Evolutionary conservation across 352 stramenopile species (phyloP), one percentile per base, ranked within the genome.

Genomic region (Lagenidium sp.): DNA sequence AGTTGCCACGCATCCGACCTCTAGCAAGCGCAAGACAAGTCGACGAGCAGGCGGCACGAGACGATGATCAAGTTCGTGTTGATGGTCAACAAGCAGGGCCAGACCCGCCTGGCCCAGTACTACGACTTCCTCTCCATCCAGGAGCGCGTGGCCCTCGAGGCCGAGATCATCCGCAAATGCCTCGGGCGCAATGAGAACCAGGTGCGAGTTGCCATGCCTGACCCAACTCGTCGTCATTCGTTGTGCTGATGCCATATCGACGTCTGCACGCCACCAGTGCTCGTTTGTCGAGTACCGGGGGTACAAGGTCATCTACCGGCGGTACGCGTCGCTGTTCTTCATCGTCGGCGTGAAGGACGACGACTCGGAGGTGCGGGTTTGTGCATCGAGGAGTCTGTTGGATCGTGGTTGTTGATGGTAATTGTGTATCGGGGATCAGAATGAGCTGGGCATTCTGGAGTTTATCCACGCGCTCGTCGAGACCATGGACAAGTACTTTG

Each of bases 401-500:
- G 20, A 15, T 16, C 15, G 13, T 8, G 18, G 38, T 34, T 39
- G 11, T 39, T 19, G 7, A 48, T 32, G 30, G n/a, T n/a, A n/a
- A n/a, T n/a, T n/a, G n/a, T n/a, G n/a, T n/a, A n/a, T n/a, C n/a
- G n/a, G n/a, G n/a, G n/a, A n/a, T n/a, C 43, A 99, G 82, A 99
- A 99, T 59, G 97, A 99, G 70, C 79, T 99, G 26, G 97, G 94
- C 26, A 93, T 99, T 29, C 66, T 99, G 39, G 97, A 99, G 80
- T 99, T 99, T 59, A 99, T 99, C 64, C 97, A 99, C 68, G 95
- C 87, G 36, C 84, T 99, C 18, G 97, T 99, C 28, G 97, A 99
- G 67, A 99, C 96, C 5, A 97, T 99, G 81, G 96, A 98, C 78
- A 97, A 97, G 69, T 98, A 98, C 70, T 98, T 98, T 69, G 94